Base-by-base conservation (phyloP, 2,329 filamentous ascomycete species). In the Colletotrichum tropicicola region DNA sequence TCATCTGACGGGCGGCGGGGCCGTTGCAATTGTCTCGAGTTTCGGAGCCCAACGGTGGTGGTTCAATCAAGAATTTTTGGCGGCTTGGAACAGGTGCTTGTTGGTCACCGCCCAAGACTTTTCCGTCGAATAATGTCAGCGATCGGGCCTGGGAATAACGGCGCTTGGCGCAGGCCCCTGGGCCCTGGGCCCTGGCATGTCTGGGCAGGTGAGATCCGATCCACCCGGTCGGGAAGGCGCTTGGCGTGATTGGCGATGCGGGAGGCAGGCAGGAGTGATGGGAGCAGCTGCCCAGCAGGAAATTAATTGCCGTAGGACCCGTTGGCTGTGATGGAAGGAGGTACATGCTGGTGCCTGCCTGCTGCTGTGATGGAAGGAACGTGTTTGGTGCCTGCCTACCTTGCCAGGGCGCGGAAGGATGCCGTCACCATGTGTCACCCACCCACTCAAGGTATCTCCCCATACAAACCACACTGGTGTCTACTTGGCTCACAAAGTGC, bases 191-290 rank as follows among this genome's bases (percentile, higher is more conserved):
- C n/a, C n/a, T n/a, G n/a, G n/a, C n/a, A n/a, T n/a, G n/a, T 21
- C 21, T 10, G 21, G 41, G 41, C 17, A 45, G n/a, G 32, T 35
- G 12, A 61, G 61, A 45, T 55, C 61, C 61, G 48, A 65, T 60
- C 61, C 56, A 51, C 61, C 57, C 35, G 55, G 41, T 30, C 56
- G 61, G 61, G 56, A 60, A 57, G 49, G 19, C 13, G 39, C 60
- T 64, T 64, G 60, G 60, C 55, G n/a, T 45, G 45, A 49, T 59
- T 53, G 60, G 56, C 48, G 57, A 54, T 17, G 37, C 53, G 39
- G 27, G 9, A n/a, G 32, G 27, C 27, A 56, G 19, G 32, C 25
- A 10, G 45, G 4, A 30, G 17, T 25, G n/a, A 17, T 32, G 4
- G 30, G 8, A 12, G 12, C 5, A 15, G 10, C 8, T 12, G 32